Percentiles rank a stretch among this genome's conserved stretches.
Evolutionary conservation across 2,329 filamentous ascomycete species (phyloP).

Genomic region (Diaporthe velutina): DNA sequence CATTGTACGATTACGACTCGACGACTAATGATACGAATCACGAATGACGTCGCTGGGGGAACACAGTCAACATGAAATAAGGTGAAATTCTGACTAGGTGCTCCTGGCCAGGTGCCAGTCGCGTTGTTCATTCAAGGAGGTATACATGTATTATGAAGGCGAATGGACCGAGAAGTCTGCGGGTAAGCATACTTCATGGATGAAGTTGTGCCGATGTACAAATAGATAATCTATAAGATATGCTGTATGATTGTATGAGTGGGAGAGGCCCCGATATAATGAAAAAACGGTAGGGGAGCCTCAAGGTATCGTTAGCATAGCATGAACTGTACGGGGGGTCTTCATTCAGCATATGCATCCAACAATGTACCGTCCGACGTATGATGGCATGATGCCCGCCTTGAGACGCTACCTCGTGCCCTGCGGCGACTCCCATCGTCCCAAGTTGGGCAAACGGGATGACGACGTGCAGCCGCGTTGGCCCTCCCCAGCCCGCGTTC

Average conservation of each 20-base stretch:
- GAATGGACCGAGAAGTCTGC: neutral
- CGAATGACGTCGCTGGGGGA: neutral
- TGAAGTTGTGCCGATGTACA: neutral
- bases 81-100: neutral
- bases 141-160: neutral
- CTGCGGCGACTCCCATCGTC: neutral
- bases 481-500: neutral
- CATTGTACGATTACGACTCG: slow-evolving; percentile 21
- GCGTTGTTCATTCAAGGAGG: neutral
- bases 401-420: neutral
- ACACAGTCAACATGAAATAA: neutral
- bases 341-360: neutral
- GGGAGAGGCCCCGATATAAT: neutral
- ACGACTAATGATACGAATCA: slow-evolving; percentile 28
- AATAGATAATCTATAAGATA: neutral
- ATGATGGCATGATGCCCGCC: neutral
- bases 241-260: neutral
- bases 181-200: neutral
- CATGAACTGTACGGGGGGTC: neutral
- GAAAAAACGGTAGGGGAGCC: neutral
- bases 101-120: neutral
- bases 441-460: neutral
- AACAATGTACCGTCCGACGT: neutral
- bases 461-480: neutral
- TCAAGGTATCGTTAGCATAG: neutral